Conservation (phyloP, 306 rosid genomes). For the Senna siamea region DNA sequence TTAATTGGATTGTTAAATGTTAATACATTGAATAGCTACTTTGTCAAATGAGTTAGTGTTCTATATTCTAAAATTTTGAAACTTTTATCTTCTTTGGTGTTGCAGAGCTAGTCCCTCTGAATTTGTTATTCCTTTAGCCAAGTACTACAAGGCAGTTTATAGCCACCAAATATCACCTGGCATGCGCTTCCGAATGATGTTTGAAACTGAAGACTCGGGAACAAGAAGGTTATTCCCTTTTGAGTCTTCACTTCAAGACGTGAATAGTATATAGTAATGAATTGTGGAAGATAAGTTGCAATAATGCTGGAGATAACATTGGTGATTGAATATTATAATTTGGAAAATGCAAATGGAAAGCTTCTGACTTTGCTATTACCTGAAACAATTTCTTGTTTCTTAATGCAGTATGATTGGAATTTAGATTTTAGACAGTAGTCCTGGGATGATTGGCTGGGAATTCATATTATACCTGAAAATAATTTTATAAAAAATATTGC, state of each 20-base stretch:
- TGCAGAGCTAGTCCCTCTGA: slow-evolving; percentile 99
- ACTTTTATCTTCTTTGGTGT: slow-evolving; percentile 18
- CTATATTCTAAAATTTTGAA: slow-evolving; percentile 7
- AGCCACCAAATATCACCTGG: slow-evolving; percentile 89
- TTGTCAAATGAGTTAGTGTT: slow-evolving; percentile 19
- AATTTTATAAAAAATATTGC: slow-evolving; percentile 10
- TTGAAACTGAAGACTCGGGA: slow-evolving; percentile 97
- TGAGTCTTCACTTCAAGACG: slow-evolving; percentile 14
- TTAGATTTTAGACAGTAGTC: slow-evolving; percentile 8
- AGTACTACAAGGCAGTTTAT: slow-evolving; percentile 95
- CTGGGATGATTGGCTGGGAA: not conserved
- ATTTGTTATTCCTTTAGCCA: slow-evolving; percentile 95
- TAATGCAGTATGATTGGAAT: too few relatives aligned
- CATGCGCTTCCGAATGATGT: slow-evolving; percentile 98
- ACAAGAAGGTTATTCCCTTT: slow-evolving; percentile 80
- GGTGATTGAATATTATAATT: slow-evolving; percentile 27
- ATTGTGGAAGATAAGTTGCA: slow-evolving; percentile 1
- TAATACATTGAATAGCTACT: slow-evolving; percentile 4
- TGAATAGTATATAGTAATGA: not conserved
- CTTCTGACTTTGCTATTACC: too few relatives aligned
- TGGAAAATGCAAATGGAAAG: not conserved
- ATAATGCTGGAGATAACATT: slow-evolving; percentile 14
- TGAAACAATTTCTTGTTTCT: too few relatives aligned
- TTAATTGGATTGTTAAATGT: slow-evolving; percentile 25
- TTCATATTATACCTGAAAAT: slow-evolving; percentile 17